These are phyloP conservation scores for Boletus rubescentipes DNA, from an alignment of 768 basidiomycete genomes.

Conservation along the genomic window DNA sequence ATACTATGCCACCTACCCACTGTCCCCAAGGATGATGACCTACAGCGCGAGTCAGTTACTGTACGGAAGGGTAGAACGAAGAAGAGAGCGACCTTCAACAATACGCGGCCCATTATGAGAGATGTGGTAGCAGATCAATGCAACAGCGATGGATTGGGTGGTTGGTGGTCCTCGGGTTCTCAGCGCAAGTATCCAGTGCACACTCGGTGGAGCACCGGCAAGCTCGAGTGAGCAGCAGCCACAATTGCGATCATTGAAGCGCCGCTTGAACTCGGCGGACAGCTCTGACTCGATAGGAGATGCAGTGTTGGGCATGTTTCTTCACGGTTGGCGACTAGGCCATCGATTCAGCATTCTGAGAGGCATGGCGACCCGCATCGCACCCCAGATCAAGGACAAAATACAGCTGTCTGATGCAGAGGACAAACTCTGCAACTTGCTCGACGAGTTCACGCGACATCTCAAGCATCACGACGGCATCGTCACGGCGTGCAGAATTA, in stretches of 20 bases:
- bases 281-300: not conserved
- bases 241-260: slow-evolving; percentile 21
- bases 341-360: slow-evolving; percentile 6
- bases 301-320: not conserved
- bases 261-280: slow-evolving; percentile 23
- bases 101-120: slow-evolving; percentile 71
- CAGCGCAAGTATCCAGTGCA: slow-evolving; percentile 1
- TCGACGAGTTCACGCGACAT: slow-evolving; percentile 72
- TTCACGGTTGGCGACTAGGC: slow-evolving; percentile 8
- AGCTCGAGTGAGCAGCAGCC: slow-evolving; percentile 8
- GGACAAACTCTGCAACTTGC: slow-evolving; percentile 65
- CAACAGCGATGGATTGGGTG: not conserved
- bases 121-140: not conserved
- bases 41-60: slow-evolving; percentile 32
- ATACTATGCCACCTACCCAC: slow-evolving; percentile 58
- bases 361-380: slow-evolving; percentile 35
- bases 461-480: slow-evolving; percentile 53
- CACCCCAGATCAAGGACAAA: slow-evolving; percentile 30
- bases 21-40: slow-evolving; percentile 99
- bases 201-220: slow-evolving; percentile 22
- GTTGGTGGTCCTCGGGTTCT: slow-evolving; percentile 9
- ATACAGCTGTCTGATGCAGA: slow-evolving; percentile 70
- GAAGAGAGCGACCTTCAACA: slow-evolving; percentile 66
- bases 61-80: not conserved
- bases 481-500: slow-evolving; percentile 77